Conservation (phyloP, 495 filamentous ascomycete species). For the Umbilicaria muhlenbergii region DNA sequence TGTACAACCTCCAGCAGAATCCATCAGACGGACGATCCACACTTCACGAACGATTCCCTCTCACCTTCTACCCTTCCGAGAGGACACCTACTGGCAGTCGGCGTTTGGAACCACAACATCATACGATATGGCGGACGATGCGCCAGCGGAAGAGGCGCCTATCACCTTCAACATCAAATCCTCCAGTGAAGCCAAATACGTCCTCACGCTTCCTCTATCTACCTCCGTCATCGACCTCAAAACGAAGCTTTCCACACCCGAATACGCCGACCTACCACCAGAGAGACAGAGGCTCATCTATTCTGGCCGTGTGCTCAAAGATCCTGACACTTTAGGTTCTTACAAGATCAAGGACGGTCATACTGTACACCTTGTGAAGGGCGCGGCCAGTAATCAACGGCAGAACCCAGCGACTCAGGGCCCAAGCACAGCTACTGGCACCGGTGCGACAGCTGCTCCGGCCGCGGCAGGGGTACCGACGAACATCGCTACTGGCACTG, state of each 20-base stretch:
- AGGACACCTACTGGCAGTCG: no score
- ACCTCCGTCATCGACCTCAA: slow-evolving; percentile 78
- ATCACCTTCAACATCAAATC: slow-evolving; percentile 94
- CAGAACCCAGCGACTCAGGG: slow-evolving; percentile 39
- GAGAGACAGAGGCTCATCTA: slow-evolving; percentile 93
- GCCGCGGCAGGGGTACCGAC: slow-evolving; percentile 50
- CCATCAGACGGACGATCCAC: no score
- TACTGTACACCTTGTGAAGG: slow-evolving; percentile 91
- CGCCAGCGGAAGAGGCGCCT: slow-evolving; percentile 30
- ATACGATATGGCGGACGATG: slow-evolving; percentile 27
- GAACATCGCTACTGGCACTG: slow-evolving; percentile 84
- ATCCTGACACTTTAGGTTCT: slow-evolving; percentile 63
- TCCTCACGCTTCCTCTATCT: slow-evolving; percentile 60
- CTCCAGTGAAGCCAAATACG: slow-evolving; percentile 69
- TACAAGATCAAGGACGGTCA: slow-evolving; percentile 96
- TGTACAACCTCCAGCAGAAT: no score
- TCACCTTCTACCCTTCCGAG: no score
- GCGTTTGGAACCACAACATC: no score
- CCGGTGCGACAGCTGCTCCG: slow-evolving; percentile 33
- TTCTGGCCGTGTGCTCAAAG: slow-evolving; percentile 90
- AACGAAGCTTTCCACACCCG: slow-evolving; percentile 58
- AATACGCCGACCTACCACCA: slow-evolving; percentile 69
- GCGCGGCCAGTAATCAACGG: slow-evolving; percentile 75
- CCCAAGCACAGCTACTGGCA: slow-evolving; percentile 28
- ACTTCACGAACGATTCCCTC: no score